Evolutionary conservation across 2,329 filamentous ascomycete genomes (phyloP).

Genomic region (Colletotrichum tropicale): DNA sequence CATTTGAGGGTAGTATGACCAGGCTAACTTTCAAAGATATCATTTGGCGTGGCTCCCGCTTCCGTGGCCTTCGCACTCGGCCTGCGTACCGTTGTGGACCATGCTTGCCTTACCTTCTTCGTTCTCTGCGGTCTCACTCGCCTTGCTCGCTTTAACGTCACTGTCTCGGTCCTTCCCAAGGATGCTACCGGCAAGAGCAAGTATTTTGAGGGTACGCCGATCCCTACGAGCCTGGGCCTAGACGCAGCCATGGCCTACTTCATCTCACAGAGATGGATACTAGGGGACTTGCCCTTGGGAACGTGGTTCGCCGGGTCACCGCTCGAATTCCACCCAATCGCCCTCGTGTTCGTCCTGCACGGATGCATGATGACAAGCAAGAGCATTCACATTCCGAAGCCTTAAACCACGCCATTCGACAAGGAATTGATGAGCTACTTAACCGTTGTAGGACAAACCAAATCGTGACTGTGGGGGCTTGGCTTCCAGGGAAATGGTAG

Average conservation of each 20-base stretch:
- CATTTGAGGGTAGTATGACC: neutral
- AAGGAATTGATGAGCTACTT: neutral
- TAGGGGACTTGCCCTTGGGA: conserved; percentile 80
- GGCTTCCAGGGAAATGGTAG: neutral
- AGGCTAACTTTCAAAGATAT: conserved; percentile 67
- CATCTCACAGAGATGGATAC: conserved; percentile 80
- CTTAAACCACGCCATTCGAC: conserved; percentile 38
- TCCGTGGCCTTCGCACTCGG: conserved; percentile 88
- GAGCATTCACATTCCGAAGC: conserved; percentile 94
- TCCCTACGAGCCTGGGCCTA: conserved; percentile 85
- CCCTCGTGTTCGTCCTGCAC: conserved; percentile 82
- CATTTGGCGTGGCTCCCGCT: conserved; percentile 91
- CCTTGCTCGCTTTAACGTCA: conserved; percentile 97
- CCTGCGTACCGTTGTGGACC: conserved; percentile 82
- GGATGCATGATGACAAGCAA: conserved; percentile 96
- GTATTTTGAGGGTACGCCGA: conserved; percentile 97
- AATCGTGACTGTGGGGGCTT: neutral
- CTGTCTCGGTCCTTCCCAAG: conserved; percentile 86
- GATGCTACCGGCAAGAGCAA: conserved; percentile 88
- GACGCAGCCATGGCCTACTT: conserved; percentile 89
- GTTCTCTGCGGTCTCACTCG: conserved; percentile 93
- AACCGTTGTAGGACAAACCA: neutral
- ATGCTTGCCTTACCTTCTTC: conserved; percentile 82
- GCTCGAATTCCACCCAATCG: conserved; percentile 85
- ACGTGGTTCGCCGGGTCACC: conserved; percentile 67